phyloP scores from a whole-genome alignment of 1,284 basidiomycete genomes.

The Cryptococcus wingfieldii region DNA sequence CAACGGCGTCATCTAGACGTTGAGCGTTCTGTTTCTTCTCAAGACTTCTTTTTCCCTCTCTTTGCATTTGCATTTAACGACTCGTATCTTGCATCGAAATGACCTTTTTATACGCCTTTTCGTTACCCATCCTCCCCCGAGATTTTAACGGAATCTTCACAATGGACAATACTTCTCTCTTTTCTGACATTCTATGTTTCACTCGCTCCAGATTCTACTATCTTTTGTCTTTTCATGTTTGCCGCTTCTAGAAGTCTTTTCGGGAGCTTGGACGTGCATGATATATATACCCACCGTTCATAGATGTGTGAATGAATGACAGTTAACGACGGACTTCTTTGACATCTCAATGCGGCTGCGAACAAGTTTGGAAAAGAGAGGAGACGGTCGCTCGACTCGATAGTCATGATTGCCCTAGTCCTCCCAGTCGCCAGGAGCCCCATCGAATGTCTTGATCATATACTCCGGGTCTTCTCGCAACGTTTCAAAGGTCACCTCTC shows the following conservation, averaged over 20 bases:
- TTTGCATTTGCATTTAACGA: neutral
- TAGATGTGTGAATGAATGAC: too few relatives aligned
- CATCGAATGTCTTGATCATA: too few relatives aligned
- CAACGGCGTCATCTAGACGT: slow-evolving; percentile 37
- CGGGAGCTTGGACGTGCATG: too few relatives aligned
- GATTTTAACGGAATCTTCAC: neutral
- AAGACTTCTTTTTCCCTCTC: neutral
- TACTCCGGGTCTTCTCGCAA: too few relatives aligned
- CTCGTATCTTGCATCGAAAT: neutral
- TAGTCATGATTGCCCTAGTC: too few relatives aligned
- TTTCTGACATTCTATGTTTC: neutral
- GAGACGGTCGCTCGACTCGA: too few relatives aligned
- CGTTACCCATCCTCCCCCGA: neutral
- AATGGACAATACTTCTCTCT: neutral
- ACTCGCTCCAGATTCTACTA: neutral
- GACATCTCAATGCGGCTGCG: too few relatives aligned
- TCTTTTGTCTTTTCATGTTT: neutral
- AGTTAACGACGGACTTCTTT: too few relatives aligned
- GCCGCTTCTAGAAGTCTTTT: neutral
- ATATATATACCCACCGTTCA: too few relatives aligned
- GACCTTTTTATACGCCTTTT: neutral
- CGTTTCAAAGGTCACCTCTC: too few relatives aligned
- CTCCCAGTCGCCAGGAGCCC: too few relatives aligned
- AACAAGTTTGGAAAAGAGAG: too few relatives aligned
- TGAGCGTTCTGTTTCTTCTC: neutral